phyloP scores from a whole-genome alignment of 1,284 basidiomycete species.

The Takashimella tepidaria region DNA sequence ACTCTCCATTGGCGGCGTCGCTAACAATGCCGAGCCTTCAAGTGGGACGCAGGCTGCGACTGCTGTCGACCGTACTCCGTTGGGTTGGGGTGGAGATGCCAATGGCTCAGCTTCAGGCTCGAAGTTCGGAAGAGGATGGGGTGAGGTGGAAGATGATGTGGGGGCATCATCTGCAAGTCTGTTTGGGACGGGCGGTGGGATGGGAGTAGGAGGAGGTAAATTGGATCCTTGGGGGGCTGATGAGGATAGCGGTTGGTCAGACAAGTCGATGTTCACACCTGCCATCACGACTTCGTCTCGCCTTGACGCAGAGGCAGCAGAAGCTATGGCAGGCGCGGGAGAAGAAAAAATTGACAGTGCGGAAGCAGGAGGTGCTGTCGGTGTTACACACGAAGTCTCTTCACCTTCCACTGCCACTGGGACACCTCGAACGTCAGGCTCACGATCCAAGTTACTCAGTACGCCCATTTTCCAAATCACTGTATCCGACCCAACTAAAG shows the following conservation, averaged over 20 bases:
- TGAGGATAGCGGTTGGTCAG: background rate
- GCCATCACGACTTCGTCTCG: background rate
- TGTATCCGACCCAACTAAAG: constrained; percentile 87
- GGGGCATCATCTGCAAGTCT: constrained; percentile 15
- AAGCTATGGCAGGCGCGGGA: background rate
- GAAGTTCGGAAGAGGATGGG: constrained; percentile 35
- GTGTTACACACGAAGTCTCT: background rate
- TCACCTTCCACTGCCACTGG: constrained; percentile 1
- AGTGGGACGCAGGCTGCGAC: too few species aligned
- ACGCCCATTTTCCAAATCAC: constrained; percentile 60
- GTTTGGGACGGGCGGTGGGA: constrained; percentile 33
- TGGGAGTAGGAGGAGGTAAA: constrained; percentile 1
- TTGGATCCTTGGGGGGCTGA: constrained; percentile 10
- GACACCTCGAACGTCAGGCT: constrained; percentile 15
- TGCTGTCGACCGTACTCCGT: background rate
- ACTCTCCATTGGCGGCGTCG: constrained; percentile 28
- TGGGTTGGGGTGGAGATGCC: background rate
- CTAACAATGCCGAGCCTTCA: background rate
- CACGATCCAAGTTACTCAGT: constrained; percentile 11
- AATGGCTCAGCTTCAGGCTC: constrained; percentile 4
- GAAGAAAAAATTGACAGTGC: background rate
- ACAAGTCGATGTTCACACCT: background rate
- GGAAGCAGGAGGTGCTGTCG: too few species aligned
- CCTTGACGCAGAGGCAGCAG: background rate
- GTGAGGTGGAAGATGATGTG: constrained; percentile 29